A percentile compares a stretch with the other conserved stretches of the same genome.
These are phyloP conservation scores for Pholiota adiposa DNA, from an alignment of 1,284 basidiomycete species.

Conservation along the genomic window DNA sequence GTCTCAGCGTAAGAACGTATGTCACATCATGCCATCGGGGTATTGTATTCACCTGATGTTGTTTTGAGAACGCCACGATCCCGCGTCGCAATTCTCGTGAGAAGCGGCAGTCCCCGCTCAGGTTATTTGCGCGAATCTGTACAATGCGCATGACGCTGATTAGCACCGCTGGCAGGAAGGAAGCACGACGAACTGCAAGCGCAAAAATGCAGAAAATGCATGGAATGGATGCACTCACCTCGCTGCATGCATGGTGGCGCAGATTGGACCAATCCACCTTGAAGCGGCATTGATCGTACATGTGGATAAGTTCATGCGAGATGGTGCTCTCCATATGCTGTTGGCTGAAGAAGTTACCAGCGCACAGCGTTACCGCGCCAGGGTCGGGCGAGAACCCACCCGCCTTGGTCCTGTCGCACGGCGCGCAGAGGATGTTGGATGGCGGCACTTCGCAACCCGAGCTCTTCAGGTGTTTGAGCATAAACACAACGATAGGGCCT, in stretches of 20 bases:
- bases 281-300: conserved; percentile 95
- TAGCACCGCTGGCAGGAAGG: conserved; percentile 1
- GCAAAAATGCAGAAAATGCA: too few relatives aligned
- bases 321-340: conserved; percentile 93
- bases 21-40: not conserved
- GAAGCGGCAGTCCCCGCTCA: conserved; percentile 92
- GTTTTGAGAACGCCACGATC: conserved; percentile 82
- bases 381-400: conserved; percentile 85
- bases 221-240: conserved; percentile 75
- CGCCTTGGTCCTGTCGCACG: conserved; percentile 74
- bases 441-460: conserved; percentile 70
- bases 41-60: conserved; percentile 77
- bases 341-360: conserved; percentile 81
- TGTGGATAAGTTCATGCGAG: conserved; percentile 94
- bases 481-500: conserved; percentile 88
- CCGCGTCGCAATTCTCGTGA: conserved; percentile 82
- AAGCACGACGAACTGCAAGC: too few relatives aligned
- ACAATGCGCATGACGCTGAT: conserved; percentile 9
- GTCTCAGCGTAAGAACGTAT: conserved; percentile 1
- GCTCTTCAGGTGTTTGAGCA: conserved; percentile 84
- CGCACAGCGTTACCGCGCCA: conserved; percentile 82
- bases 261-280: conserved; percentile 92
- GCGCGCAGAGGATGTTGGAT: conserved; percentile 79
- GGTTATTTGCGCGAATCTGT: conserved; percentile 92
- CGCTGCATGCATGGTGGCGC: conserved; percentile 93